These are phyloP conservation scores for Pelargonium nanum DNA, from an alignment of 345 rosid genomes.

Conservation along the genomic window DNA sequence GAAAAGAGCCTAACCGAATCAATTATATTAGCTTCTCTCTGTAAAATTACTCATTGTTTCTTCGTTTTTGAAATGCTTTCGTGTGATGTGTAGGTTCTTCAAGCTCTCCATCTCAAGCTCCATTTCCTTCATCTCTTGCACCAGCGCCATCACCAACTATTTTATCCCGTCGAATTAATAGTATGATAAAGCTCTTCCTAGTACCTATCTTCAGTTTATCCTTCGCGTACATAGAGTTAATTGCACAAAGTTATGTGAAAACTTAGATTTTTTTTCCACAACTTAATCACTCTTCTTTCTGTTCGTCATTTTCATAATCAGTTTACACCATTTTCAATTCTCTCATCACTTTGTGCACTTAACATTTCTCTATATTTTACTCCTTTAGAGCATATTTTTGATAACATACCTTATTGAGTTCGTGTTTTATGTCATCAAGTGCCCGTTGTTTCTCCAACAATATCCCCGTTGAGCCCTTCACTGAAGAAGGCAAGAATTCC, in stretches of 20 bases:
- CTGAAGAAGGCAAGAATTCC: slow-evolving; percentile 33
- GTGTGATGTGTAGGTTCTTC: slow-evolving; percentile 24
- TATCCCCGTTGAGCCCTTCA: slow-evolving; percentile 30
- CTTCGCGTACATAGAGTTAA: no score
- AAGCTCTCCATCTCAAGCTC: slow-evolving; percentile 20
- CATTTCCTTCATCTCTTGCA: slow-evolving; percentile 19
- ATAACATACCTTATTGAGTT: slow-evolving; percentile 3
- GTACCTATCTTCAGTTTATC: not conserved
- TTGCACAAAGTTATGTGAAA: no score
- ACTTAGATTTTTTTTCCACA: no score
- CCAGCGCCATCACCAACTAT: slow-evolving; percentile 27
- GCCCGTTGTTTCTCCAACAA: slow-evolving; percentile 28
- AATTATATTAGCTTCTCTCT: not conserved
- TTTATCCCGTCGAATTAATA: slow-evolving; percentile 11
- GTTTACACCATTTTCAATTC: no score
- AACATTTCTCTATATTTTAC: no score
- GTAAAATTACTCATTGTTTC: not conserved
- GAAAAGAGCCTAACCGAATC: not conserved
- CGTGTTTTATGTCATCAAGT: slow-evolving; percentile 19
- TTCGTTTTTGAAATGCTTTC: not conserved
- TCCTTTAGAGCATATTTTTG: not conserved
- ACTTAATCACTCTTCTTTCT: no score
- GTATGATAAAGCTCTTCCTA: slow-evolving; percentile 25
- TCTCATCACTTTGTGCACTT: no score
- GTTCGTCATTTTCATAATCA: no score